Evolutionary conservation across 148 eudicot species (phyloP).

Genomic region (Persicaria tinctoria): DNA sequence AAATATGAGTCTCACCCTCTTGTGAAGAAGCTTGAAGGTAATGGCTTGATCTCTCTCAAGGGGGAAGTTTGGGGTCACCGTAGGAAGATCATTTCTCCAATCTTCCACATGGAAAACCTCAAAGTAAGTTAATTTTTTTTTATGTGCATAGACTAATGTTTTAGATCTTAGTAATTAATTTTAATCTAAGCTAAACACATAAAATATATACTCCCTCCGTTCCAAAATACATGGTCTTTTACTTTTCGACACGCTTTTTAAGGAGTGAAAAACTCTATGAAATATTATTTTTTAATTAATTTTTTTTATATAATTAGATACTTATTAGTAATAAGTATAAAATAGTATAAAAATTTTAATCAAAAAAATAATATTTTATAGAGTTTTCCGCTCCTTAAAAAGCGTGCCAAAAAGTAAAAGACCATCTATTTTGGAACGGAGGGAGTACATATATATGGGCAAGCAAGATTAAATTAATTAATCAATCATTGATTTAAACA

Average conservation of each 20-base stretch:
- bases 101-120: slow-evolving; percentile 64
- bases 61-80: slow-evolving; percentile 74
- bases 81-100: slow-evolving; percentile 59
- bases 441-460: background rate
- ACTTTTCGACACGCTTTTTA: no score
- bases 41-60: slow-evolving; percentile 61
- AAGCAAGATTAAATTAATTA: background rate
- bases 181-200: background rate
- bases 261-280: no score
- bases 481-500: slow-evolving; percentile 2
- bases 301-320: no score
- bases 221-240: no score
- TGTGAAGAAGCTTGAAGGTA: slow-evolving; percentile 64
- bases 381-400: no score
- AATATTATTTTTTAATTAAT: no score
- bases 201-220: background rate
- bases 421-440: no score
- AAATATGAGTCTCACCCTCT: slow-evolving; percentile 64
- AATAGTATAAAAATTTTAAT: no score
- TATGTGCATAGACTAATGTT: background rate
- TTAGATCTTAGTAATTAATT: background rate
- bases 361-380: no score
- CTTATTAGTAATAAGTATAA: no score
- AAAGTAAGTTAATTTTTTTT: slow-evolving; percentile 32
- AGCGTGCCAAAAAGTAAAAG: no score